Conservation (phyloP, 139 green algal species). For the Closterium sp. region DNA sequence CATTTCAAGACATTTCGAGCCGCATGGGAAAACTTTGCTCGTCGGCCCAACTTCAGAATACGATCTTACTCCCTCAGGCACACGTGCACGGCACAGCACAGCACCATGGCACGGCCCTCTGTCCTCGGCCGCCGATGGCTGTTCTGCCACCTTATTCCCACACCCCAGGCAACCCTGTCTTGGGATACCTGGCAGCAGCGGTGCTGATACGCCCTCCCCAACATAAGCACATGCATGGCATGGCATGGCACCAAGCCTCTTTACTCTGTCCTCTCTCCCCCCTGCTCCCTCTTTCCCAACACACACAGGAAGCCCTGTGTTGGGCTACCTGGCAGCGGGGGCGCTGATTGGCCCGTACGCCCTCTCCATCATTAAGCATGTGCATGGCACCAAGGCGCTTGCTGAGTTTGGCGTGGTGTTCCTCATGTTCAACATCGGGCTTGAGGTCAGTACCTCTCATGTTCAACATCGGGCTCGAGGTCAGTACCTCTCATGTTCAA, state of each 20-base stretch:
- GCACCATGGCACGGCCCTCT: too few relatives aligned
- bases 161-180: conserved; percentile 68
- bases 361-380: conserved; percentile 86
- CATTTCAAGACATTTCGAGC: too few relatives aligned
- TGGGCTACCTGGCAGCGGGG: conserved; percentile 92
- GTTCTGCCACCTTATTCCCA: too few relatives aligned
- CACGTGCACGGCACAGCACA: too few relatives aligned
- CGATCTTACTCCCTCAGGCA: too few relatives aligned
- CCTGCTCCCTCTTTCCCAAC: neutral
- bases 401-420: conserved; percentile 78
- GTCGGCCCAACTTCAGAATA: too few relatives aligned
- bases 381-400: conserved; percentile 81
- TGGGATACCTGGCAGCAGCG: conserved; percentile 92
- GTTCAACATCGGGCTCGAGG: too few relatives aligned
- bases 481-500: too few relatives aligned
- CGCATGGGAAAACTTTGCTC: too few relatives aligned
- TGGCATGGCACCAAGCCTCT: too few relatives aligned
- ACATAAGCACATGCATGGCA: conserved; percentile 34
- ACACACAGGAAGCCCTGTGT: conserved; percentile 67
- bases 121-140: too few relatives aligned
- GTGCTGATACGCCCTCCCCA: too few relatives aligned
- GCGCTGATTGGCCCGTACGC: conserved; percentile 90
- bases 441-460: conserved; percentile 45
- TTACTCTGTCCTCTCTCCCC: neutral
- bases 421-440: conserved; percentile 67